Evolutionary conservation across 371 early-diverging fungal species (phyloP).

Genomic region (Circinella minor): DNA sequence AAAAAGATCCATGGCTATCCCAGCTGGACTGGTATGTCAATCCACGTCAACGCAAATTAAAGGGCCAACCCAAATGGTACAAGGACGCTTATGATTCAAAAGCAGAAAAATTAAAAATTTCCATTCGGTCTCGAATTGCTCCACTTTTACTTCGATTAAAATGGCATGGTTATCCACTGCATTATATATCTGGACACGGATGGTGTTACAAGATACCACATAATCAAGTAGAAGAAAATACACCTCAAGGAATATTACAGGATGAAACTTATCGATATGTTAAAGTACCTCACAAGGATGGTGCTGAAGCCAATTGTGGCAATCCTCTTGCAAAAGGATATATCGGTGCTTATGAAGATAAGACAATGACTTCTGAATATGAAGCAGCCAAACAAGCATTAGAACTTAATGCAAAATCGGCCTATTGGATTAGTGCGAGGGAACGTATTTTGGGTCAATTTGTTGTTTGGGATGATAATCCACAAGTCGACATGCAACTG

Average conservation of each 20-base stretch:
- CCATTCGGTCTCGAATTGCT: slow-evolving; percentile 75
- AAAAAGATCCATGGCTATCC: slow-evolving; percentile 84
- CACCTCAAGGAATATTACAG: slow-evolving; percentile 23
- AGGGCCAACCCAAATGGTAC: slow-evolving; percentile 90
- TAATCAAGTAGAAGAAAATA: slow-evolving; percentile 13
- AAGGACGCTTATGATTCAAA: slow-evolving; percentile 75
- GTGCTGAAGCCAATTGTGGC: slow-evolving; percentile 82
- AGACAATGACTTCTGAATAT: slow-evolving; percentile 73
- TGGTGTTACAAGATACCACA: slow-evolving; percentile 81
- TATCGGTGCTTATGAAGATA: slow-evolving; percentile 79
- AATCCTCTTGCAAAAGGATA: slow-evolving; percentile 88
- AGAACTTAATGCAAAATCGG: slow-evolving; percentile 76
- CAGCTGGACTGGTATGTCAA: slow-evolving; percentile 84
- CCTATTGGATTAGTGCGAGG: slow-evolving; percentile 94
- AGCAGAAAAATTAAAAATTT: slow-evolving; percentile 59
- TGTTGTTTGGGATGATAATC: slow-evolving; percentile 76
- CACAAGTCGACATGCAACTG: slow-evolving; percentile 46
- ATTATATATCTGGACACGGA: slow-evolving; percentile 65
- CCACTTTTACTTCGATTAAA: slow-evolving; percentile 84
- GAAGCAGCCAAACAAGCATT: slow-evolving; percentile 82
- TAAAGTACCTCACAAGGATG: slow-evolving; percentile 89
- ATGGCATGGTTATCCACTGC: slow-evolving; percentile 88
- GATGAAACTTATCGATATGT: slow-evolving; percentile 62
- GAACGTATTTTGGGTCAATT: slow-evolving; percentile 86
- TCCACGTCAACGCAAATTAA: slow-evolving; percentile 52